Evolutionary conservation across 1,284 basidiomycete species (phyloP), one percentile per base, ranked within the genome.

Genomic region (Trametes hirsuta): DNA sequence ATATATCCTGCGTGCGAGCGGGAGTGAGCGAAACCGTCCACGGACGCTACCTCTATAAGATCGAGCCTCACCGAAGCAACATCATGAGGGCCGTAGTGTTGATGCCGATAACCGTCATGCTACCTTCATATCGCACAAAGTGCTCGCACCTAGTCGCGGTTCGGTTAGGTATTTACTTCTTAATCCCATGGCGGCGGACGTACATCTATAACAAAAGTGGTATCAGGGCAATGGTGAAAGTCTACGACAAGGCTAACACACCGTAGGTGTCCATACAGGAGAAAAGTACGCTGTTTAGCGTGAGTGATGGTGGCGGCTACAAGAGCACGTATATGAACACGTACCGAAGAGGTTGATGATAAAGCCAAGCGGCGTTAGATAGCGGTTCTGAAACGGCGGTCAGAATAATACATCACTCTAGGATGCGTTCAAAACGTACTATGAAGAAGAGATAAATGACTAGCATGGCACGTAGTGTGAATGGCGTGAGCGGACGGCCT

Each of bases 51-150:
- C 18, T 14, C 12, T 12, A 39, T 18, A 58, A 15, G 36, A 18
- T 40, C 0, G 5, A 6, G 10, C 75, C 18, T 53, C 55, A 78
- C 79, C 83, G 79, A 4, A 85, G 64, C 11, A 84, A 74, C 84
- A 86, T 85, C 83, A 85, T 85, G 21, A 82, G 61, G 2, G 76
- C 81, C 0, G 79, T 78, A 6, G 79, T 71, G 35, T 79, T 76
- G 45, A 85, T 77, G 1, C 80, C 83, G 12, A 80, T 76, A 25
- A 82, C 76, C 2, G 79, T 79, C 65, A 80, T 82, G 47, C 72
- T 72, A 0, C 82, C 83, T 68, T 84, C 82, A 49, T 81, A 84
- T 2, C 78, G 76, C 5, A 84, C 79, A 53, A 82, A 84, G 36
- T 71, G 76, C 12, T 64, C 59, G 65, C 83, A 84, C 61, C 81